Percentiles rank a stretch among this genome's conserved stretches.
Conservation (phyloP, 495 filamentous ascomycete species). For the Trichoderma virens region DNA sequence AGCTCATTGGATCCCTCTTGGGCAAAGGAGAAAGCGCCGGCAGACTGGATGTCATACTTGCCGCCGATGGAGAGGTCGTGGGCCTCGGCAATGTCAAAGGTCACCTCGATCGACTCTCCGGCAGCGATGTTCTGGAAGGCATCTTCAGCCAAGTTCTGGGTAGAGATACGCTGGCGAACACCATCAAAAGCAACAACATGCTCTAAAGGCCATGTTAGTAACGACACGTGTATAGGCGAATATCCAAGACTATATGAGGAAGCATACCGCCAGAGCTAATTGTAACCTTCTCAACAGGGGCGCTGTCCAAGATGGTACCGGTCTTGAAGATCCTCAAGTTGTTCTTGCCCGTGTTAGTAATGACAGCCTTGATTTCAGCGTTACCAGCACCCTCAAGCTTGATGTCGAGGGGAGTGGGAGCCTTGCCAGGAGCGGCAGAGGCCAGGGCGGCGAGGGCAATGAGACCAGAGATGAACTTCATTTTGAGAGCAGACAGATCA, state of each 20-base stretch:
- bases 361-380: conserved; percentile 50
- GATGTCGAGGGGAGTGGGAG: conserved; percentile 40
- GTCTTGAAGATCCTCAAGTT: conserved; percentile 52
- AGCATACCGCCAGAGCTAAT: conserved; percentile 46
- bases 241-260: neutral
- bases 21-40: conserved; percentile 45
- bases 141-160: conserved; percentile 37
- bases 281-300: conserved; percentile 53
- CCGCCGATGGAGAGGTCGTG: conserved; percentile 47
- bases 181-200: conserved; percentile 49
- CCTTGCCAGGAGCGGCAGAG: conserved; percentile 35
- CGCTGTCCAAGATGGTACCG: conserved; percentile 52
- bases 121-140: conserved; percentile 49
- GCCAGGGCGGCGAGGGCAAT: conserved; percentile 28
- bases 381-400: conserved; percentile 45
- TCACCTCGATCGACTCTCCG: conserved; percentile 47
- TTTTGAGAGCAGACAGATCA: conserved; percentile 16
- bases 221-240: neutral
- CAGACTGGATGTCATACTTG: conserved; percentile 38
- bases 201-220: conserved; percentile 24
- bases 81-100: conserved; percentile 50
- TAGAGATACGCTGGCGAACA: conserved; percentile 43
- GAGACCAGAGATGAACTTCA: conserved; percentile 30
- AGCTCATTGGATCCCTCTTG: conserved; percentile 38
- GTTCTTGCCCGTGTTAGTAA: conserved; percentile 51